Base-by-base conservation (phyloP, 2,329 filamentous ascomycete genomes). In the Colletotrichum sp. region DNA sequence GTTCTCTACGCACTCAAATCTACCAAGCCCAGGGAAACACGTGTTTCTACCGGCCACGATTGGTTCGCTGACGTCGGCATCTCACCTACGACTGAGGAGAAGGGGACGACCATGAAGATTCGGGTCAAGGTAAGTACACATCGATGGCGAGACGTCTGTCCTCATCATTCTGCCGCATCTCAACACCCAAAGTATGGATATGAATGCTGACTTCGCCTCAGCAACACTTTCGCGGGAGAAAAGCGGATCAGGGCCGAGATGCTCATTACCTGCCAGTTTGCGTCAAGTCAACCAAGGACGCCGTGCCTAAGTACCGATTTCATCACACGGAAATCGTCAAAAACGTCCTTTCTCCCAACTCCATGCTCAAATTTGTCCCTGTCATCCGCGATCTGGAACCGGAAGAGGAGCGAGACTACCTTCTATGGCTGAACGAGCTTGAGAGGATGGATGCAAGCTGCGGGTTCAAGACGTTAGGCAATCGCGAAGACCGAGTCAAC, bases 281-380 rank as follows among this genome's bases (percentile, higher is more conserved):
- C 78, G 86, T 91, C 77, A 88, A 88, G 78, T 88, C 89, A 3
- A 84, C 88, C 71, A 87, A 86, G 77, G 85, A 88, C 24, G 85
- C 87, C n/a, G 90, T 91, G 10, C 91, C 91, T n/a, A 83, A 84
- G 30, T 92, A 92, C 79, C 85, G 88, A 34, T 92, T 91, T 77
- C 91, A 92, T 78, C 90, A 92, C 74, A 89, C 92, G 48, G 89
- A 91, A 79, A 91, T 92, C 68, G 86, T 85, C 80, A 91, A 90
- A 80, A 92, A 92, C 72, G 88, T 92, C 43, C 84, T 92, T 34
- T 90, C 90, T 1, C 90, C 90, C 5, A 91, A 92, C 79, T 91
- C 90, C 2, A 90, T 90, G 85, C 85, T 92, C 69, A 91, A 89
- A 36, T 92, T 91, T 80, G 89, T 92, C 16, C 91, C 91, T 16